Evolutionary conservation across 2,329 filamentous ascomycete species (phyloP).

Genomic region (Lecanicillium sp.): DNA sequence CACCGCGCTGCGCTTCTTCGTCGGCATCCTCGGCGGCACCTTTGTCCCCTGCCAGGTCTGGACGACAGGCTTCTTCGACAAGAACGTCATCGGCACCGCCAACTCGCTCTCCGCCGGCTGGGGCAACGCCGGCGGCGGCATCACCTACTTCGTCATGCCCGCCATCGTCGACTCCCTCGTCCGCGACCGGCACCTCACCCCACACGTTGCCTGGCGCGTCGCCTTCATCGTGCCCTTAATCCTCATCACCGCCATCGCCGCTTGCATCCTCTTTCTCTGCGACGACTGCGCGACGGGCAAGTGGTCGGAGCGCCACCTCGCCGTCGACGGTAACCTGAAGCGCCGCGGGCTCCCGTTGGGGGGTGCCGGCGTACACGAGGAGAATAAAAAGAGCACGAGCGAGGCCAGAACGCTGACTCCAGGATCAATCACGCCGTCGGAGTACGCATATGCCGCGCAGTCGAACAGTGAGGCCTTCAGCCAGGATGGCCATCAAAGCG

Average conservation of each 20-base stretch:
- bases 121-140: constrained; percentile 82
- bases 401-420: constrained; percentile 34
- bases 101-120: constrained; percentile 80
- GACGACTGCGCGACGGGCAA: constrained; percentile 78
- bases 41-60: constrained; percentile 92
- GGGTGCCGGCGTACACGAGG: not conserved
- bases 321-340: constrained; percentile 47
- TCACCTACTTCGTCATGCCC: constrained; percentile 93
- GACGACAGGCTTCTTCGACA: constrained; percentile 90
- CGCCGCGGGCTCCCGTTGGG: constrained; percentile 34
- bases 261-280: constrained; percentile 66
- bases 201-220: constrained; percentile 73
- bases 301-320: constrained; percentile 67
- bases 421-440: constrained; percentile 15
- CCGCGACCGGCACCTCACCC: constrained; percentile 48
- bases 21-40: constrained; percentile 69
- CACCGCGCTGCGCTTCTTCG: constrained; percentile 69
- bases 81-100: constrained; percentile 85
- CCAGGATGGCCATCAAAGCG: constrained; percentile 26
- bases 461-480: constrained; percentile 20
- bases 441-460: not conserved
- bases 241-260: constrained; percentile 59
- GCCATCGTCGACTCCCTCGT: constrained; percentile 77
- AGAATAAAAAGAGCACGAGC: not conserved
- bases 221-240: constrained; percentile 80